Conservation (phyloP, 73 alveolate species). For the Halteria grandinella region DNA sequence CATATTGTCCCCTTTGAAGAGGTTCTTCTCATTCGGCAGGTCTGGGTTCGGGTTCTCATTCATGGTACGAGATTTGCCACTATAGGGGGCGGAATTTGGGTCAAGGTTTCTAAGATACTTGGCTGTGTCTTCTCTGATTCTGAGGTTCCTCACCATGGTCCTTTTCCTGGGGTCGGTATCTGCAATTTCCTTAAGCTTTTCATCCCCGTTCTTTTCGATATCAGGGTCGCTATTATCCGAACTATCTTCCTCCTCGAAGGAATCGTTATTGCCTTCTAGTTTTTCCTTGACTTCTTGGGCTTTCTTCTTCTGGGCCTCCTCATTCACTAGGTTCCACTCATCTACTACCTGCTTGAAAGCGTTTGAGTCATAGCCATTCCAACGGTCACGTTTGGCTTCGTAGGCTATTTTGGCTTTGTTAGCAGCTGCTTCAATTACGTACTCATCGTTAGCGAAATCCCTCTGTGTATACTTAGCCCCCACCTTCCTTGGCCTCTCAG, state of each 20-base stretch:
- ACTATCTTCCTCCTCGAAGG: slow-evolving; percentile 17
- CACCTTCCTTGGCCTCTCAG: slow-evolving; percentile 91
- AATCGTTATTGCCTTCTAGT: slow-evolving; percentile 33
- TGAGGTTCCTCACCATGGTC: slow-evolving; percentile 68
- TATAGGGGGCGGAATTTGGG: slow-evolving; percentile 77
- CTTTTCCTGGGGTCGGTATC: slow-evolving; percentile 76
- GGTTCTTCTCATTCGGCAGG: slow-evolving; percentile 51
- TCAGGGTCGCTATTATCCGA: slow-evolving; percentile 57
- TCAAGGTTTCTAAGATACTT: slow-evolving; percentile 78
- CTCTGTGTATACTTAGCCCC: slow-evolving; percentile 87
- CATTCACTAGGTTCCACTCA: slow-evolving; percentile 76
- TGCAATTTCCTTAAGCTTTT: slow-evolving; percentile 65
- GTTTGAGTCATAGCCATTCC: slow-evolving; percentile 95
- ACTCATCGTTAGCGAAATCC: slow-evolving; percentile 87
- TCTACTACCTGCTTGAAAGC: slow-evolving; percentile 66
- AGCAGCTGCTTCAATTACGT: slow-evolving; percentile 57
- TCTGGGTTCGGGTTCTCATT: slow-evolving; percentile 81
- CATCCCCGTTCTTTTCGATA: slow-evolving; percentile 61
- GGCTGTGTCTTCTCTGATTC: slow-evolving; percentile 86
- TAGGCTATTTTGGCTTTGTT: slow-evolving; percentile 67
- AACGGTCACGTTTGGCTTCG: slow-evolving; percentile 95
- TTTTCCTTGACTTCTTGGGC: slow-evolving; percentile 65
- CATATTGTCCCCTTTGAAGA: slow-evolving; percentile 76
- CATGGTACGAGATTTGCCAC: slow-evolving; percentile 81
- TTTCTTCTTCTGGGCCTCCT: slow-evolving; percentile 45